Percentiles rank a stretch among this genome's conserved stretches.
Conservation (phyloP, 2,329 filamentous ascomycete species). For the Pyricularia sp. region DNA sequence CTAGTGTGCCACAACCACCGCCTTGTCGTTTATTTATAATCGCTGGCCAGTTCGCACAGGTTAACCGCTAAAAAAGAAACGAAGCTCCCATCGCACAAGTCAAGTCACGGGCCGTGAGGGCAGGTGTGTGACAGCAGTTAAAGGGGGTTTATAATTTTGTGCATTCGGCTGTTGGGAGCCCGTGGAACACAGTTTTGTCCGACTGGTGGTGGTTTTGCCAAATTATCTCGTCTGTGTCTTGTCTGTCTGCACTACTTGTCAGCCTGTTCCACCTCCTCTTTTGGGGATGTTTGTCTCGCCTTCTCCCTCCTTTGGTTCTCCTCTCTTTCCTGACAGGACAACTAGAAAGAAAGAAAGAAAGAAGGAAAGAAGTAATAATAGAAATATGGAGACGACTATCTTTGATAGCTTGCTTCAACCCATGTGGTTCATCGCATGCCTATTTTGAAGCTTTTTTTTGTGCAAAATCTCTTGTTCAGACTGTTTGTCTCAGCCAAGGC, state of each 20-base stretch:
- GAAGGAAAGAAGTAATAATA: background rate
- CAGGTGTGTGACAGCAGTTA: background rate
- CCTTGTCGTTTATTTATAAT: no score
- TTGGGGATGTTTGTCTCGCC: background rate
- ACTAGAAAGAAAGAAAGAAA: background rate
- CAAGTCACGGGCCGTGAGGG: background rate
- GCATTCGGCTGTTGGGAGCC: background rate
- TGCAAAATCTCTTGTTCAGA: background rate
- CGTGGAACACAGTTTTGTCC: background rate
- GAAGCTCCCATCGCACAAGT: background rate
- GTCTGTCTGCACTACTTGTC: background rate
- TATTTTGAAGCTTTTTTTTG: background rate
- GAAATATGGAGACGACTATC: background rate
- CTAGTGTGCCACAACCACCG: no score
- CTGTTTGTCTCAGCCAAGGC: background rate
- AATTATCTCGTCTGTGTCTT: background rate
- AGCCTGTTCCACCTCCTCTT: background rate
- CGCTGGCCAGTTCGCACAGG: no score
- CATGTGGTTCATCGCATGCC: background rate
- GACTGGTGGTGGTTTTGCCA: background rate
- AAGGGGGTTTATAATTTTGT: background rate
- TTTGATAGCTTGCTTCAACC: background rate
- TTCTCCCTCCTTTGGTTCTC: background rate
- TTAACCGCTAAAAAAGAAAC: no score
- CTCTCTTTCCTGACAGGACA: background rate